These are phyloP conservation scores for Glonium stellatum DNA, from an alignment of 495 filamentous ascomycete genomes.

Conservation along the genomic window DNA sequence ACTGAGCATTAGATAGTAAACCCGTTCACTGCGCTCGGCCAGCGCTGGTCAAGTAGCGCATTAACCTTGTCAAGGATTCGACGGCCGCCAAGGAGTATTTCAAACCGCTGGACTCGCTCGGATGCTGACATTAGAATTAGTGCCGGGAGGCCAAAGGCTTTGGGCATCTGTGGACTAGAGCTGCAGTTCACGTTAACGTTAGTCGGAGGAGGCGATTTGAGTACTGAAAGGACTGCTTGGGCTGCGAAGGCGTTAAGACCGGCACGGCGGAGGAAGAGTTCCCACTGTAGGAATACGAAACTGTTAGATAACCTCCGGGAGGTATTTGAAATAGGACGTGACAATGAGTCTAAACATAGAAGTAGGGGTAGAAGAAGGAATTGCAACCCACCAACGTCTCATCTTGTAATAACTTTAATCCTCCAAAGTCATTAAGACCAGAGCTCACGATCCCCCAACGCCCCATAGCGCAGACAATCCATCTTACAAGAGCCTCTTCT, in stretches of 20 bases:
- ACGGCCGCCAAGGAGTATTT: constrained; percentile 45
- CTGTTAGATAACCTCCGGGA: neutral
- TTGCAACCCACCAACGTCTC: constrained; percentile 32
- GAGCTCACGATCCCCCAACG: constrained; percentile 23
- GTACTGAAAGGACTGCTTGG: constrained; percentile 53
- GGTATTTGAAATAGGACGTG: neutral
- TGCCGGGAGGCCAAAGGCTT: constrained; percentile 43
- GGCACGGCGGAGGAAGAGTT: constrained; percentile 61
- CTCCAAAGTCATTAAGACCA: constrained; percentile 18
- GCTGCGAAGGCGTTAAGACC: constrained; percentile 80
- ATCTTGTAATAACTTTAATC: constrained; percentile 33
- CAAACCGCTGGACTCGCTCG: constrained; percentile 38
- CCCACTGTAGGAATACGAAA: constrained; percentile 43
- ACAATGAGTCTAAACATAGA: neutral
- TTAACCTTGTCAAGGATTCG: constrained; percentile 47
- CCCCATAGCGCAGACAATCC: constrained; percentile 48
- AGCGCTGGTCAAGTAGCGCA: constrained; percentile 36
- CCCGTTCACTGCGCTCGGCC: constrained; percentile 19
- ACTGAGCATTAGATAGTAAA: constrained; percentile 5
- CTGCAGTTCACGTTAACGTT: neutral
- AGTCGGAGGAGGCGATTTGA: constrained; percentile 34
- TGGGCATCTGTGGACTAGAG: neutral
- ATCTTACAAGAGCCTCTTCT: constrained; percentile 49
- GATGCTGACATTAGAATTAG: constrained; percentile 52
- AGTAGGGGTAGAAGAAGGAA: neutral